A percentile compares a stretch with the other conserved stretches of the same genome.
phyloP scores from a whole-genome alignment of 1,284 basidiomycete species.

The Veloboletus limbatus region DNA sequence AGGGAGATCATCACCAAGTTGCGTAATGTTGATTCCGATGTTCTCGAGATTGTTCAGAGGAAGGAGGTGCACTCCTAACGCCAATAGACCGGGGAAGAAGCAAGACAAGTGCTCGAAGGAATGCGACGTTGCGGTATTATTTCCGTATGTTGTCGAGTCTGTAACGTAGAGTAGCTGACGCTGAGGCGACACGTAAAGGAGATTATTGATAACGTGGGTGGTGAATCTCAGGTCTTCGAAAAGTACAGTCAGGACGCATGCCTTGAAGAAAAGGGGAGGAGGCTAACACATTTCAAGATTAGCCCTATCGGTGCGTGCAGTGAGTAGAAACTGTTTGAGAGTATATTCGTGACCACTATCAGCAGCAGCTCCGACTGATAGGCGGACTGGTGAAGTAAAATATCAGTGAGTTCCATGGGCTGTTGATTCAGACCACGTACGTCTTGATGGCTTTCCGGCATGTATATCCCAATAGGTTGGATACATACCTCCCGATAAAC shows the following conservation, averaged over 20 bases:
- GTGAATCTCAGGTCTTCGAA: slow-evolving; percentile 60
- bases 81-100: slow-evolving; percentile 76
- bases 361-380: slow-evolving; percentile 62
- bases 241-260: slow-evolving; percentile 7
- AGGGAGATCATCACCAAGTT: slow-evolving; percentile 39
- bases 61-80: slow-evolving; percentile 64
- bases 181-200: slow-evolving; percentile 63
- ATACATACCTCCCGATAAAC: slow-evolving; percentile 50
- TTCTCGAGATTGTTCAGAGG: slow-evolving; percentile 49
- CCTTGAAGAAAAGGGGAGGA: background rate
- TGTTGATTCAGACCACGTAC: slow-evolving; percentile 34
- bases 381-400: slow-evolving; percentile 35
- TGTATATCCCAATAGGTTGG: slow-evolving; percentile 50
- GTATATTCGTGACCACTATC: slow-evolving; percentile 77
- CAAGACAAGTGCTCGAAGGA: slow-evolving; percentile 74
- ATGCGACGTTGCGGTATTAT: slow-evolving; percentile 42
- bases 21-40: slow-evolving; percentile 42
- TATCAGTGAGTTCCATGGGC: slow-evolving; percentile 4
- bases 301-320: slow-evolving; percentile 53
- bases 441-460: slow-evolving; percentile 38
- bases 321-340: slow-evolving; percentile 69
- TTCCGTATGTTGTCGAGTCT: slow-evolving; percentile 40
- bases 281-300: slow-evolving; percentile 63
- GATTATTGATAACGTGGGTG: slow-evolving; percentile 57
- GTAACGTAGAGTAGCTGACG: slow-evolving; percentile 72